Conservation (phyloP, 2,329 filamentous ascomycete species). For the Bipolaris zeicola region DNA sequence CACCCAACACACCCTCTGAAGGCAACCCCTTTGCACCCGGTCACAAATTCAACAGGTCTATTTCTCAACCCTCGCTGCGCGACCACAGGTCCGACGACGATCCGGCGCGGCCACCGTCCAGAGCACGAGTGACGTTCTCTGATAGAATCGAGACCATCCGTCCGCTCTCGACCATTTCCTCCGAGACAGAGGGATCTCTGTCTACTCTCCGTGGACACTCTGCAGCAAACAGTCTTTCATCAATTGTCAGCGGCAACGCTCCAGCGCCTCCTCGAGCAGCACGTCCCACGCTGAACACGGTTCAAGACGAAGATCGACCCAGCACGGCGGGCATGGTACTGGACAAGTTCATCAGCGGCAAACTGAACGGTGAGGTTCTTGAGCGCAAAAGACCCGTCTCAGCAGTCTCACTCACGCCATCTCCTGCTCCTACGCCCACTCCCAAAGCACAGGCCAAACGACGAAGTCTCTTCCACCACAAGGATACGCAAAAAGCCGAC, state of each 20-base stretch:
- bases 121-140: constrained; percentile 78
- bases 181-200: constrained; percentile 78
- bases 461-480: constrained; percentile 48
- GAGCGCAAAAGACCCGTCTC: constrained; percentile 47
- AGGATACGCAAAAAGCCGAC: constrained; percentile 59
- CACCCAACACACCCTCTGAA: constrained; percentile 65
- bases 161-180: constrained; percentile 82
- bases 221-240: constrained; percentile 79
- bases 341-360: constrained; percentile 50
- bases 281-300: constrained; percentile 47
- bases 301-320: constrained; percentile 58
- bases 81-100: constrained; percentile 33
- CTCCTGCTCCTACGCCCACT: constrained; percentile 8
- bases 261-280: constrained; percentile 52
- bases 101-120: constrained; percentile 50
- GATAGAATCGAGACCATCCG: constrained; percentile 84
- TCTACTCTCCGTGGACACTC: constrained; percentile 74
- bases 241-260: constrained; percentile 67
- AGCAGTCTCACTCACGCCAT: constrained; percentile 35
- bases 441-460: constrained; percentile 36
- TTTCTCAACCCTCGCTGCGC: constrained; percentile 49
- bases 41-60: constrained; percentile 45
- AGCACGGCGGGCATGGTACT: constrained; percentile 75
- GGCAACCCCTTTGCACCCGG: constrained; percentile 49
- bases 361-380: constrained; percentile 32